Evolutionary conservation across 495 filamentous ascomycete species (phyloP), one percentile per base, ranked within the genome.

Genomic region (Penicillium lagena): DNA sequence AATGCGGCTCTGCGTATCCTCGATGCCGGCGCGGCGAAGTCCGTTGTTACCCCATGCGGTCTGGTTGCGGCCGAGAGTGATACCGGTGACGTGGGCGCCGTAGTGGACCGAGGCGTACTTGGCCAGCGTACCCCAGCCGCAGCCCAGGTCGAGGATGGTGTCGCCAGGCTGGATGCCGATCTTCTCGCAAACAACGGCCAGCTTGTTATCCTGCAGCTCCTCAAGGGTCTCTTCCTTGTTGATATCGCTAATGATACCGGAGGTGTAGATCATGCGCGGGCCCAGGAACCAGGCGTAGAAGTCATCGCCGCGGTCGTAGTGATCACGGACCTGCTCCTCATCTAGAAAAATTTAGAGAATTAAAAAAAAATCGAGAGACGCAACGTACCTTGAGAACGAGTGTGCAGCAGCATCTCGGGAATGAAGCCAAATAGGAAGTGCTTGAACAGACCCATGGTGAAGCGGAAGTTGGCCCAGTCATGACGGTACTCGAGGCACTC

Each of bases 401-500:
- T 78, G 63, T 86, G 82, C 66, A 85, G 68, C 48, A 86, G 70
- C 50, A 84, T 66, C 60, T 86, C 82, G 10, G 82, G 82, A 40
- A 86, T 73, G 65, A 84, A 81, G 44, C 81, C 80, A 29, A 79
- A 79, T 35, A 86, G 63, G 68, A 86, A 86, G 60, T 75, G 80
- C 71, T 78, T 78, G 67, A 73, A 84, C 29, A 84, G 66, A 45
- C 74, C 69, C 59, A 77, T 59, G 35, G 82, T 86, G 66, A 86
- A 85, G 46, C 75, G 71, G 70, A 83, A 85, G 60, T 74, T 89
- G 42, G 84, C 84, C 89, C 88, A 94, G 59, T 94, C 88, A 58
- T 93, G 89, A 51, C 88, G 73, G 65, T 86, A 87, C 69, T 94
- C 89, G 58, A 93, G 49, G 35, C 86, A 70, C 51, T 91, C 88